Conservation (phyloP, 2,329 filamentous ascomycete species). For the Trichoderma hamatum region DNA sequence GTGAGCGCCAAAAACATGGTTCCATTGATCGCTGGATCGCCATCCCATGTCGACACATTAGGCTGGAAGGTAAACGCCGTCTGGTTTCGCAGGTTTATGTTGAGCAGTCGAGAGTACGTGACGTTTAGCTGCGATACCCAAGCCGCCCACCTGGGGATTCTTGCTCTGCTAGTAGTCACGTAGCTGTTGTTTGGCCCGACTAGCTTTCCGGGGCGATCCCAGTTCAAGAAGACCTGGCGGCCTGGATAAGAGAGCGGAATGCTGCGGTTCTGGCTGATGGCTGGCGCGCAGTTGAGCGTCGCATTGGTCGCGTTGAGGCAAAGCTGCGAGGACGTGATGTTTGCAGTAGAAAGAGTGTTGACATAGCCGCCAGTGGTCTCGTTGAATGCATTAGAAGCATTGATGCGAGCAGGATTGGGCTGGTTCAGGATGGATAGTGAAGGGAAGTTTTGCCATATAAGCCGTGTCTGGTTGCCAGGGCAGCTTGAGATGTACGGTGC, state of each 20-base stretch:
- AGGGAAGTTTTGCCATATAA: conserved; percentile 86
- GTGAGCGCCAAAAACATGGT: conserved; percentile 81
- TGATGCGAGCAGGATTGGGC: conserved; percentile 70
- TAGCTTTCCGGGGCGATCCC: conserved; percentile 69
- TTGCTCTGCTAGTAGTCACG: conserved; percentile 64
- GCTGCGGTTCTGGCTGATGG: conserved; percentile 69
- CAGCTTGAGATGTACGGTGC: conserved; percentile 81
- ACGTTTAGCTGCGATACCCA: conserved; percentile 80
- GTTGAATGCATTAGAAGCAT: conserved; percentile 62
- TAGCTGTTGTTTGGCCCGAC: conserved; percentile 85
- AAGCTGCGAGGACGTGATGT: conserved; percentile 48
- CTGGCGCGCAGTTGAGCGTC: conserved; percentile 62
- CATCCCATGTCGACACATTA: conserved; percentile 65
- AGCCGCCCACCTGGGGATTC: conserved; percentile 65
- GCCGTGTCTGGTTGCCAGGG: conserved; percentile 70
- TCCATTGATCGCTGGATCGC: conserved; percentile 71
- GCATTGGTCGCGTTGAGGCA: conserved; percentile 61
- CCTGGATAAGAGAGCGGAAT: conserved; percentile 75
- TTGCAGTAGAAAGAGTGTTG: conserved; percentile 56
- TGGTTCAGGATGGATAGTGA: conserved; percentile 72
- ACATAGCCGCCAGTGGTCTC: conserved; percentile 65
- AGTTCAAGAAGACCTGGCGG: conserved; percentile 69
- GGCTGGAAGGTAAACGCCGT: conserved; percentile 74
- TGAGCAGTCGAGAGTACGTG: conserved; percentile 67
- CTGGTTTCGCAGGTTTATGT: conserved; percentile 51